These are phyloP conservation scores for Castanea mollissima DNA, from an alignment of 306 rosid species.

Conservation along the genomic window DNA sequence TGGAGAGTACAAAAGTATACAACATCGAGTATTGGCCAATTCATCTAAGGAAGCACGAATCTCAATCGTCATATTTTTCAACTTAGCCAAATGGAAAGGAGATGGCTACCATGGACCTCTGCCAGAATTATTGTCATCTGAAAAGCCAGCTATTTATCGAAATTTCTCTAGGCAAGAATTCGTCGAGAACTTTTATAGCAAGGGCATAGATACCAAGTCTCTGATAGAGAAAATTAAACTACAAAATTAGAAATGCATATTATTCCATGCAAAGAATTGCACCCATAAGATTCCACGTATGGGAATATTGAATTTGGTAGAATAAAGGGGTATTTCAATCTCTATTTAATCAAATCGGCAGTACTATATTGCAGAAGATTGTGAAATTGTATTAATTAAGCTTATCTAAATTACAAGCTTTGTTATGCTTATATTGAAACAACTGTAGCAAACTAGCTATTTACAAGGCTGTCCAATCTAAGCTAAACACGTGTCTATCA, in stretches of 20 bases:
- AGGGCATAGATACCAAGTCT: slow-evolving; percentile 31
- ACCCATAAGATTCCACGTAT: too few species aligned
- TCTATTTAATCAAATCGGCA: too few species aligned
- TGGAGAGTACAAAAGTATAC: slow-evolving; percentile 36
- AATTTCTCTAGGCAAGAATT: slow-evolving; percentile 22
- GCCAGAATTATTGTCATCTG: slow-evolving; percentile 22
- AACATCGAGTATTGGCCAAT: slow-evolving; percentile 37
- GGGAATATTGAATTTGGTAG: too few species aligned
- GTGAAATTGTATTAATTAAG: too few species aligned
- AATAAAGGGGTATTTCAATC: too few species aligned
- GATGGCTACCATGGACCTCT: slow-evolving; percentile 29
- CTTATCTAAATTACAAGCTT: too few species aligned
- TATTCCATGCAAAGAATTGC: too few species aligned
- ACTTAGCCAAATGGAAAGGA: slow-evolving; percentile 21
- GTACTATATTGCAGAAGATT: too few species aligned
- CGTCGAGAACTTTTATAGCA: slow-evolving; percentile 9
- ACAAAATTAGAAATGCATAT: not conserved
- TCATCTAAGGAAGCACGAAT: slow-evolving; percentile 27
- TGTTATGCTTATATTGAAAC: too few species aligned
- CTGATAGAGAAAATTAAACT: slow-evolving; percentile 24
- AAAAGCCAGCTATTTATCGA: slow-evolving; percentile 27
- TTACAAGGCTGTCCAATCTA: too few species aligned
- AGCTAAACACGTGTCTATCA: too few species aligned
- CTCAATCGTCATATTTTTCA: slow-evolving; percentile 23
- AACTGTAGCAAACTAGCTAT: too few species aligned